Evolutionary conservation across 2,329 filamentous ascomycete genomes (phyloP).

Genomic region (Exserohilum turcica): DNA sequence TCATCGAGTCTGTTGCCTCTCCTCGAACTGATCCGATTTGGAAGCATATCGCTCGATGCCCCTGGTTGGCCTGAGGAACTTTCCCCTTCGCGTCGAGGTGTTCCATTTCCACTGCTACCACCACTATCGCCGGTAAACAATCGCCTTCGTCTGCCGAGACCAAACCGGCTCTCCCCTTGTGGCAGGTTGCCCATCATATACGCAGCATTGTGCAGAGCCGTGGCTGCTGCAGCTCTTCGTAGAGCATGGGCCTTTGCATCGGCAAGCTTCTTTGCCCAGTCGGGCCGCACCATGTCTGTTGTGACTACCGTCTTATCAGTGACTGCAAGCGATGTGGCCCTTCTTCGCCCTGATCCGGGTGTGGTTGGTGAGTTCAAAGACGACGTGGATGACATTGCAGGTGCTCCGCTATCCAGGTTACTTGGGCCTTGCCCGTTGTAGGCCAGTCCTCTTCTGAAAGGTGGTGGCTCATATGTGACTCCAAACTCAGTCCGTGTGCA

Average conservation of each 20-base stretch:
- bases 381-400: conserved; percentile 85
- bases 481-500: conserved; percentile 95
- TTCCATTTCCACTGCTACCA: conserved; percentile 52
- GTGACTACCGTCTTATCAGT: conserved; percentile 86
- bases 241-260: conserved; percentile 84
- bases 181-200: conserved; percentile 76
- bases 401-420: conserved; percentile 59
- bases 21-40: conserved; percentile 58
- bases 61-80: conserved; percentile 40
- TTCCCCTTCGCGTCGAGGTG: conserved; percentile 48
- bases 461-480: conserved; percentile 89
- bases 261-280: conserved; percentile 90
- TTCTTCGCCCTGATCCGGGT: conserved; percentile 55
- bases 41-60: conserved; percentile 43
- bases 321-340: conserved; percentile 76
- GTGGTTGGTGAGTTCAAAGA: conserved; percentile 68
- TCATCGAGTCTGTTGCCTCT: conserved; percentile 74
- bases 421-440: conserved; percentile 64
- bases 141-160: conserved; percentile 52
- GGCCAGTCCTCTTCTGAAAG: conserved; percentile 81
- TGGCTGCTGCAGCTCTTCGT: conserved; percentile 86
- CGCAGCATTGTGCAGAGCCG: conserved; percentile 90
- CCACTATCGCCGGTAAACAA: conserved; percentile 58
- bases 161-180: conserved; percentile 57
- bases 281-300: conserved; percentile 88